Conservation (phyloP, 768 basidiomycete genomes). For the Hericium alpestre region DNA sequence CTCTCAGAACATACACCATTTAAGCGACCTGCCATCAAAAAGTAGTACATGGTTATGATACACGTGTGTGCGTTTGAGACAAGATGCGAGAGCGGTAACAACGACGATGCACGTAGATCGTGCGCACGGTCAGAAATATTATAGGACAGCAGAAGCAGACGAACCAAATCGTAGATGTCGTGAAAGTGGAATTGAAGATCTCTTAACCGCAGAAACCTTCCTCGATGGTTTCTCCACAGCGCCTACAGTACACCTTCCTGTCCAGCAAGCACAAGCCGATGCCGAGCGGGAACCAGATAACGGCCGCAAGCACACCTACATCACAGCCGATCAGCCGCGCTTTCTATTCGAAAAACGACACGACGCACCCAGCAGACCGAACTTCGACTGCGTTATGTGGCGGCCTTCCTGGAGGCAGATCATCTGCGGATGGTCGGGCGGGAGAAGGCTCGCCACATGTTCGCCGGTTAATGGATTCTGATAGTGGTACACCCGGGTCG, state of each 20-base stretch:
- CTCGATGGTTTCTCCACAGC: conserved; percentile 33
- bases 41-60: no score
- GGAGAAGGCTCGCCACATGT: conserved; percentile 47
- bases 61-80: no score
- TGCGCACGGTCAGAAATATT: no score
- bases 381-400: conserved; percentile 50
- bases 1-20: no score
- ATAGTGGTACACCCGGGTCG: conserved; percentile 16
- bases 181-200: no score
- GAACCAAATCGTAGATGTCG: no score
- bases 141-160: no score
- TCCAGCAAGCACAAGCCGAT: conserved; percentile 72
- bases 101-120: no score
- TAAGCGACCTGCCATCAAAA: no score
- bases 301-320: conserved; percentile 66
- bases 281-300: conserved; percentile 82
- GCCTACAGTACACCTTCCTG: conserved; percentile 50
- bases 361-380: conserved; percentile 56
- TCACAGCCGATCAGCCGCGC: not conserved
- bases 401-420: conserved; percentile 62
- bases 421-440: conserved; percentile 77
- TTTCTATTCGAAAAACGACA: not conserved
- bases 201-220: conserved; percentile 19
- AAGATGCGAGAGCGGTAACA: no score
- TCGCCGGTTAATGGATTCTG: conserved; percentile 27